Evolutionary conservation across 495 filamentous ascomycete genomes (phyloP).

Genomic region (Penicillium canariense): DNA sequence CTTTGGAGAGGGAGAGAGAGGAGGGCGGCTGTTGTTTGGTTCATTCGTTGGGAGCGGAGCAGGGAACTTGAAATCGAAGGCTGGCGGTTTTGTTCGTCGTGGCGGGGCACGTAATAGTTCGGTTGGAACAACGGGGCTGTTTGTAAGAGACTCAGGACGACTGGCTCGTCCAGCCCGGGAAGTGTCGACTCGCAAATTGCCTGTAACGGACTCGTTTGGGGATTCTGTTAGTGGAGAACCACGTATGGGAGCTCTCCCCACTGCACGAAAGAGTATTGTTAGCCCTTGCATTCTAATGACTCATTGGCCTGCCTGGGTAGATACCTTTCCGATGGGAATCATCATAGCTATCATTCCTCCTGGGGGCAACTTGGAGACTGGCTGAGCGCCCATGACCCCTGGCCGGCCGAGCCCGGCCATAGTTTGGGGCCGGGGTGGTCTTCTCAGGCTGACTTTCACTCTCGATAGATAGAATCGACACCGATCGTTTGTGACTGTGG

Average conservation of each 20-base stretch:
- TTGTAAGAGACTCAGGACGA: conserved; percentile 25
- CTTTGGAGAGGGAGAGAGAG: conserved; percentile 34
- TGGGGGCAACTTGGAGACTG: conserved; percentile 75
- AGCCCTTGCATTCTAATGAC: conserved; percentile 1
- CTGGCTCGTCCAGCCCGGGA: conserved; percentile 24
- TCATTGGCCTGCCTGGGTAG: background rate
- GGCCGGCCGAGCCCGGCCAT: conserved; percentile 39
- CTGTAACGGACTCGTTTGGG: conserved; percentile 24
- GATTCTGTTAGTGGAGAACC: conserved; percentile 31
- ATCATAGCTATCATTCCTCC: conserved; percentile 47
- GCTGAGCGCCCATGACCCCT: conserved; percentile 76
- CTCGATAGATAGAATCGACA: conserved; percentile 94
- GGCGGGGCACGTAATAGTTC: conserved; percentile 30
- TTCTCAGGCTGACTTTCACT: conserved; percentile 52
- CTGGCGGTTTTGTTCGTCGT: conserved; percentile 40
- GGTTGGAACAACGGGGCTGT: conserved; percentile 27
- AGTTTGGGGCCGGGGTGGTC: conserved; percentile 34
- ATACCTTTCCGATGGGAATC: conserved; percentile 45
- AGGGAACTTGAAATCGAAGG: conserved; percentile 70
- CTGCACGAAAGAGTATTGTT: conserved; percentile 12
- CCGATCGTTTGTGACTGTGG: conserved; percentile 68
- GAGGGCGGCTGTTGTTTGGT: conserved; percentile 30
- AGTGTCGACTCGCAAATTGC: conserved; percentile 32
- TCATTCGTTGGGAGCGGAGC: conserved; percentile 39
- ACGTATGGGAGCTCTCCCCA: conserved; percentile 25